Evolutionary conservation across 139 green algal species (phyloP), one percentile per base, ranked within the genome.

Genomic region (Chlamydomonas asymmetrica): DNA sequence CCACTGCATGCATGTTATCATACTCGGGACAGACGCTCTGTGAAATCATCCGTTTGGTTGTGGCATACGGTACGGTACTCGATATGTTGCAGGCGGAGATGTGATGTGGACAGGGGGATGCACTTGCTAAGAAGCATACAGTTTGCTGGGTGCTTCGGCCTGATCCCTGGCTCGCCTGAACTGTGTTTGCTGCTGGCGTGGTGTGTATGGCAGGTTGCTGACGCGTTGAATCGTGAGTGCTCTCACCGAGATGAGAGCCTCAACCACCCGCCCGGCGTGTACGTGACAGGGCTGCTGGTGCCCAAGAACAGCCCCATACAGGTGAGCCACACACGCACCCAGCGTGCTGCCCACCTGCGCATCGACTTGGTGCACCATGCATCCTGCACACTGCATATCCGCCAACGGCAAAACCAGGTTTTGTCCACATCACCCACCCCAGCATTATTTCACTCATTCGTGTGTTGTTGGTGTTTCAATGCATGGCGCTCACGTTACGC

Each of bases 271-370:
- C 76, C 90, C 2, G 65, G 75, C 1, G 62, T 77, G 0, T 98
- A 97, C 78, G 79, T 97, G 13, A 94, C 84, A 4, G 81, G 74
- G 0, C 59, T 98, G 72, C 63, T 97, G 37, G 85, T 92, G 63
- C 94, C 94, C 1, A 38, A 35, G 13, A 87, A 82, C 6, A 88
- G 91, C 5, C 48, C 63, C 18, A 86, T 98, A 0, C 60, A 81
- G 6, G 83, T 97, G 49, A 90, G 97, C 78, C 32, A 57, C 22
- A 10, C 57, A 37, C 31, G 63, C 34, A 5, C n/a, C n/a, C n/a
- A n/a, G 32, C 5, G 13, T 10, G 10, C 63, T 43, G 31, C 27
- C 13, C 61, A 49, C 31, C 13, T 13, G 31, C 32, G 10, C 61
- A 67, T 10, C 61, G 13, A 45, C 25, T 10, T 25, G 31, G 13